These are phyloP conservation scores for Ramaria rubella DNA, from an alignment of 768 basidiomycete species.

Conservation along the genomic window DNA sequence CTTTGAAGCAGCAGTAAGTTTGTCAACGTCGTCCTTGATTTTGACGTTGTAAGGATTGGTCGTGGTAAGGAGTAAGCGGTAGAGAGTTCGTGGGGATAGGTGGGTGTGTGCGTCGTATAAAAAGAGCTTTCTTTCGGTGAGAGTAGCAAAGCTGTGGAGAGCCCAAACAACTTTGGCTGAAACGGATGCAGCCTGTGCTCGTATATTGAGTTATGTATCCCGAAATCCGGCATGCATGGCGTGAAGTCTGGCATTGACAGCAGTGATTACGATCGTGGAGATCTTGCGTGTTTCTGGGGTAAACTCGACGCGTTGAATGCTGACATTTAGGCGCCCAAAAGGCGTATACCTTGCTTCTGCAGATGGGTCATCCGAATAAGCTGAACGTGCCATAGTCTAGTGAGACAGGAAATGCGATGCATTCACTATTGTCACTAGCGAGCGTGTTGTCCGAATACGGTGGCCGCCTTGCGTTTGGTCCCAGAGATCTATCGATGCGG, in stretches of 20 bases:
- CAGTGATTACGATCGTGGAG: constrained; percentile 14
- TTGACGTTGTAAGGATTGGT: too few species aligned
- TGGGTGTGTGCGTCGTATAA: too few species aligned
- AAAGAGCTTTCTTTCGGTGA: constrained; percentile 79
- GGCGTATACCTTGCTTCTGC: too few species aligned
- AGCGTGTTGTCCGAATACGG: constrained; percentile 48
- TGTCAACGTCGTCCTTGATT: too few species aligned
- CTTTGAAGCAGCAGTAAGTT: too few species aligned
- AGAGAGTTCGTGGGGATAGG: too few species aligned
- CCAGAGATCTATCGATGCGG: not conserved
- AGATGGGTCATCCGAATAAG: constrained; percentile 62
- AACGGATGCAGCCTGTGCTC: constrained; percentile 45
- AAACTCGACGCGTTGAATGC: constrained; percentile 38
- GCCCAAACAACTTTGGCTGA: constrained; percentile 43
- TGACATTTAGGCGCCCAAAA: too few species aligned
- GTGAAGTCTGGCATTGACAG: constrained; percentile 54
- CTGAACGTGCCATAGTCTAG: constrained; percentile 50
- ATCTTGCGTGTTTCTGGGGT: constrained; percentile 25
- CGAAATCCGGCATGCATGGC: constrained; percentile 57
- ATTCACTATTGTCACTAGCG: constrained; percentile 50
- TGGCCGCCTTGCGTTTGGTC: constrained; percentile 11
- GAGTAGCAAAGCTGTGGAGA: constrained; percentile 65
- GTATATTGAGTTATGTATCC: constrained; percentile 57
- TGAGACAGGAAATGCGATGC: constrained; percentile 50
- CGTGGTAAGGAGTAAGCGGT: too few species aligned